Base-by-base conservation (phyloP, 2,329 filamentous ascomycete species). In the Penicillium sp. region DNA sequence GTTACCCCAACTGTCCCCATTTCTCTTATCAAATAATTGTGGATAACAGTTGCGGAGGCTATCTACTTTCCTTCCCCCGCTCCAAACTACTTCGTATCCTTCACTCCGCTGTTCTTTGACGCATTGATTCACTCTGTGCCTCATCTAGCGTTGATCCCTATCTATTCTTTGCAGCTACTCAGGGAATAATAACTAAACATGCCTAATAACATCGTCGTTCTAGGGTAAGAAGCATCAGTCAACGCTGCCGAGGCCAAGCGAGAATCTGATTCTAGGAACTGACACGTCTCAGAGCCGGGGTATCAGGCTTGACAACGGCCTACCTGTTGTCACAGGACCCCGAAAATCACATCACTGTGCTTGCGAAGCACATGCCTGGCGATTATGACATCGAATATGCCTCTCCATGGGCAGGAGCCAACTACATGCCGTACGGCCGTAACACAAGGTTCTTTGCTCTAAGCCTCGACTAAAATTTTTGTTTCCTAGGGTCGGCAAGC, bases 331-430 rank as follows among this genome's bases (percentile, higher is more conserved):
- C 87, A 12, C 80, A 81, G 60, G 82, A 86, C 67, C 75, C 78
- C 5, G 69, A 76, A 11, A 83, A 88, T 66, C 79, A 80, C 28
- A 77, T 96, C 64, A 92, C 90, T 0, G 81, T 96, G 38, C 81
- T 92, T 35, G 89, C 91, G 5, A 96, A 94, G 71, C 90, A 96
- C 73, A 95, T 96, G 89, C 93, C 93, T 0, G 93, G 93, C 38
- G 93, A 97, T 79, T 95, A 94, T 75, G 90, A 94, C 66, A 89
- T 93, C 66, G 90, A 96, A 80, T 97, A 96, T 74, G 88, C 91
- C 0, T 96, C 91, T 5, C 92, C 91, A 0, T 96, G 91, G 90
- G 92, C 92, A 3, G 92, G 92, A 14, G 92, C 91, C 62, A 94
- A 95, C 71, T 88, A 87, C 70, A 75, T 89, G 60, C 91, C 90